Conservation (phyloP, 306 rosid genomes). For the Morella rubra region DNA sequence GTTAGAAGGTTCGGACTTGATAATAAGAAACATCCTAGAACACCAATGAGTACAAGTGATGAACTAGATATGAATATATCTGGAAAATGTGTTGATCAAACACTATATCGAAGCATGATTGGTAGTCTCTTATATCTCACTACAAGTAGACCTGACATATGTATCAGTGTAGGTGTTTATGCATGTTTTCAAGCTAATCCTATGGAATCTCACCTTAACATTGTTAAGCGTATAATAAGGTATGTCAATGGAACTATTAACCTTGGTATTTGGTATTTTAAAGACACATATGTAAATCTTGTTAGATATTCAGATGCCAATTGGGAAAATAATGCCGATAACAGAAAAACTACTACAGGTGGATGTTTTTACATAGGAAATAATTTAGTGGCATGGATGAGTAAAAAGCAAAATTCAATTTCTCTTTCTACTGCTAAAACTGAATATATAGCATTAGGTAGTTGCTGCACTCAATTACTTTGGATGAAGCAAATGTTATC, state of each 20-base stretch:
- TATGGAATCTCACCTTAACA: too few relatives aligned
- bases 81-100: neutral
- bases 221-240: too few relatives aligned
- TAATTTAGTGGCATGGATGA: neutral
- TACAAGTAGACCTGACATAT: neutral
- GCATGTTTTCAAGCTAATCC: neutral
- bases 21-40: too few relatives aligned
- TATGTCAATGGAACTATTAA: too few relatives aligned
- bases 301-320: neutral
- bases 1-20: too few relatives aligned
- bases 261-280: too few relatives aligned
- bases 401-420: neutral
- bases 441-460: neutral
- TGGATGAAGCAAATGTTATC: neutral
- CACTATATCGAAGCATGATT: neutral
- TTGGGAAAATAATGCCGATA: too few relatives aligned
- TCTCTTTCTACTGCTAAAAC: neutral
- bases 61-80: neutral
- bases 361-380: neutral
- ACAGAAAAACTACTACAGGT: neutral
- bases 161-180: neutral
- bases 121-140: neutral
- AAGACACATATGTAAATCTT: too few relatives aligned
- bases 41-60: too few relatives aligned
- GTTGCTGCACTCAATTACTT: too few relatives aligned